Evolutionary conservation across 2,329 filamentous ascomycete genomes (phyloP).

Genomic region (Talaromyces pinophilus): DNA sequence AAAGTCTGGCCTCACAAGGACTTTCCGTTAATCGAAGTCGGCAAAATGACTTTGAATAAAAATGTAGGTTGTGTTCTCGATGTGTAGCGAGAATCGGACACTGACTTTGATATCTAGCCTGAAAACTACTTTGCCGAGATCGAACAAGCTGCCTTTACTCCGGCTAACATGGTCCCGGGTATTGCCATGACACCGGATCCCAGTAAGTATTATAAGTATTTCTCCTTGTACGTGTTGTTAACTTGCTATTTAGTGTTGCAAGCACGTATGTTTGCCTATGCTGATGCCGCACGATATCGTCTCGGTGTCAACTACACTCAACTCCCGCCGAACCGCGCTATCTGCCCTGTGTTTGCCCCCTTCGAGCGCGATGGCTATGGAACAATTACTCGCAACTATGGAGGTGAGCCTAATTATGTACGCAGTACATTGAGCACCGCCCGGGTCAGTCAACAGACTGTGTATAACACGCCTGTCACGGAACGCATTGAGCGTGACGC

Average conservation of each 20-base stretch:
- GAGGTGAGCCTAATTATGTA: constrained; percentile 19
- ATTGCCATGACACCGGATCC: constrained; percentile 20
- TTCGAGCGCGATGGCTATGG: constrained; percentile 14
- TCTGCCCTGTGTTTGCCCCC: constrained; percentile 12
- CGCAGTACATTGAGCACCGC: constrained; percentile 9
- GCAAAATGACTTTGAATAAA: constrained; percentile 26
- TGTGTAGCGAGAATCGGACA: not conserved
- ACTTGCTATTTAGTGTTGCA: constrained; percentile 23
- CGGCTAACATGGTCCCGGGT: constrained; percentile 19
- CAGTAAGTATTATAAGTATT: constrained; percentile 5
- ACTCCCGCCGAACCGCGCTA: constrained; percentile 22
- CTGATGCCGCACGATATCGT: constrained; percentile 25
- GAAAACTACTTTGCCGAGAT: constrained; percentile 26
- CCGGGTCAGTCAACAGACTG: not conserved
- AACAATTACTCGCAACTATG: constrained; percentile 18
- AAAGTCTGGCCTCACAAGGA: constrained; percentile 18
- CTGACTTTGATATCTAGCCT: constrained; percentile 3
- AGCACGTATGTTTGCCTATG: constrained; percentile 26
- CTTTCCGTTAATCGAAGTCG: constrained; percentile 22
- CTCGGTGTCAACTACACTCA: constrained; percentile 25
- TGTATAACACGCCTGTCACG: not conserved
- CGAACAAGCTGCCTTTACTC: constrained; percentile 22
- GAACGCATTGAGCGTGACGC: constrained; percentile 11
- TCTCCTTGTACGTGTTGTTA: not conserved
- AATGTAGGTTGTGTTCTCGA: not conserved